Evolutionary conservation across 345 rosid genomes (phyloP).

Genomic region (Aquilaria sinensis): DNA sequence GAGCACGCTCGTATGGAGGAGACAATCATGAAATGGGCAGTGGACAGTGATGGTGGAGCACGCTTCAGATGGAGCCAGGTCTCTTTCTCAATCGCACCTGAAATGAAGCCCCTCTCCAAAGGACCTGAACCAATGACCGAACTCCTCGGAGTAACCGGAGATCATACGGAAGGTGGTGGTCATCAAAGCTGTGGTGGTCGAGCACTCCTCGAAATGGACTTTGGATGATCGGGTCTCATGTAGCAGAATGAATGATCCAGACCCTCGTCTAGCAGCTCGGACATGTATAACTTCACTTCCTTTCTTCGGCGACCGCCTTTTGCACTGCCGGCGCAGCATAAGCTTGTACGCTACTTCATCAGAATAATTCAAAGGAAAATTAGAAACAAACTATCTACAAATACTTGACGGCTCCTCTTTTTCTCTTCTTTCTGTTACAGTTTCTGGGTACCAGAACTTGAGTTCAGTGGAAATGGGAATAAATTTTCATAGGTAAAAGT

Average conservation of each 20-base stretch:
- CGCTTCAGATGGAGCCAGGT: too few relatives aligned
- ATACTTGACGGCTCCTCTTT: too few relatives aligned
- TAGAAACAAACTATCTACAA: neutral
- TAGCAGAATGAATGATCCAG: conserved; percentile 95
- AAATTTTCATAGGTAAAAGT: neutral
- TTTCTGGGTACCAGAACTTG: neutral
- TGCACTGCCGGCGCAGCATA: conserved; percentile 67
- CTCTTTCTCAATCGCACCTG: conserved; percentile 86
- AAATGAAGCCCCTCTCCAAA: conserved; percentile 64
- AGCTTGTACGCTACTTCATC: conserved; percentile 74
- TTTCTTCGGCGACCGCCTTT: conserved; percentile 36
- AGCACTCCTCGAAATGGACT: conserved; percentile 72
- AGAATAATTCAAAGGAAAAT: neutral
- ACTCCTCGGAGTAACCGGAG: conserved; percentile 79
- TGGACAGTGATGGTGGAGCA: too few relatives aligned
- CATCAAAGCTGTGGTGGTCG: neutral
- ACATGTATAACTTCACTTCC: conserved; percentile 27
- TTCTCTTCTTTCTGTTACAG: neutral
- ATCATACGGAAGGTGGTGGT: conserved; percentile 81
- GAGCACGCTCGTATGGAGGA: too few relatives aligned
- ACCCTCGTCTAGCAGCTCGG: conserved; percentile 82
- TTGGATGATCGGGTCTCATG: conserved; percentile 78
- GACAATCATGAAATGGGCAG: too few relatives aligned
- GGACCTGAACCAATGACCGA: conserved; percentile 50
- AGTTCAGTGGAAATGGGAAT: conserved; percentile 2